Evolutionary conservation across 2,329 filamentous ascomycete genomes (phyloP), one percentile per base, ranked within the genome.

Genomic region (Xylariaceae sp.): DNA sequence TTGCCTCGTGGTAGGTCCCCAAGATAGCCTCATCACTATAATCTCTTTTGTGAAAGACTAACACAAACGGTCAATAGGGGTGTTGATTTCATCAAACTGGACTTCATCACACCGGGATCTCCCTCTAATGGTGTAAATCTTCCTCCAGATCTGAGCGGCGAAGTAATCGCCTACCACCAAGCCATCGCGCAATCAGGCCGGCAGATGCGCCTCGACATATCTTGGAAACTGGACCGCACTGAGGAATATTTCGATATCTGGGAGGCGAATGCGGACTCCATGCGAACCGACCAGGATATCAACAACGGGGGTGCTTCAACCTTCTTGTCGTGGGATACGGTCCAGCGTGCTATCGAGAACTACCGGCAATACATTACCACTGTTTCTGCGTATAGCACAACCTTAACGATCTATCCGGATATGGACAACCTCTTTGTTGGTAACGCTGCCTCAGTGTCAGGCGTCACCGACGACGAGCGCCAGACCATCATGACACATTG

Each of bases 291-390:
- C 37, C 56, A 59, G 33, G 57, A 62, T 34, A 57, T 61, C 44
- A 55, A 61, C 41, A 59, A 57, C 40, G 45, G 43, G 11, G 52
- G 55, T n/a, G 8, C 33, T n/a, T 20, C 44, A 3, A 61, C 55
- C 11, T 55, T 63, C 34, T 45, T 57, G 2, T 37, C 48, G 7
- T 60, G 55, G 55, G 27, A 39, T 14, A 47, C 44, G 6, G 54
- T 58, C 23, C 60, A 63, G 32, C 52, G 58, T 22, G 54, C 60
- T 23, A 62, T 62, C 42, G 60, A 63, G 8, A 56, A 61, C 36
- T 62, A 63, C 44, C 55, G 59, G 5, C 53, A 59, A 25, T 62
- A 56, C 40, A 58, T 62, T 41, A 42, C 45, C 8, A 48, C 47
- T 2, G 53, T 55, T 6, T 46, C 41, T n/a, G 44, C 50, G 37